Percentiles rank a stretch among this genome's conserved stretches.
These are phyloP conservation scores for Aspergillus amoenus DNA, from an alignment of 2,329 filamentous ascomycete species.

Conservation along the genomic window DNA sequence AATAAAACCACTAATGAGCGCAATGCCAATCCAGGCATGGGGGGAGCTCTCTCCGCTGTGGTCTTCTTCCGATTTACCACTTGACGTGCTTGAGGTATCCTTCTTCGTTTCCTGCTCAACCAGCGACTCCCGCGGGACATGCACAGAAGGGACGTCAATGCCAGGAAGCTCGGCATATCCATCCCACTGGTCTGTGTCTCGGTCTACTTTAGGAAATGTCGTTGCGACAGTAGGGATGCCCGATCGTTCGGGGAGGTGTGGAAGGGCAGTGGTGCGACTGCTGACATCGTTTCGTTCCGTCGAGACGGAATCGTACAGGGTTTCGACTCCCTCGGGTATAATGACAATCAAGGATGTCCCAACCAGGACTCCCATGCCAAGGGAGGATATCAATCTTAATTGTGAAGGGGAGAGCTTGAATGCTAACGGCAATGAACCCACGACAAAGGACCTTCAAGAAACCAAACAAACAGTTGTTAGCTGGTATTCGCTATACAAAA, in stretches of 20 bases:
- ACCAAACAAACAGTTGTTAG: conserved; percentile 14
- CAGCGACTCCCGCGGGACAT: conserved; percentile 24
- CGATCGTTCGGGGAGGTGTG: conserved; percentile 30
- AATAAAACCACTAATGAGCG: conserved; percentile 83
- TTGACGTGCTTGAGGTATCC: conserved; percentile 29
- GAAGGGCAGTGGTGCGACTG: conserved; percentile 24
- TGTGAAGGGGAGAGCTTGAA: conserved; percentile 85
- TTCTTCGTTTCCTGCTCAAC: conserved; percentile 24
- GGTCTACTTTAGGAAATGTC: not conserved
- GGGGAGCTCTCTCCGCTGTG: conserved; percentile 51
- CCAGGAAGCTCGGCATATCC: not conserved
- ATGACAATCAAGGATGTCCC: conserved; percentile 96
- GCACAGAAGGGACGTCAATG: conserved; percentile 14
- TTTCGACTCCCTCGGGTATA: conserved; percentile 94
- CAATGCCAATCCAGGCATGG: conserved; percentile 80
- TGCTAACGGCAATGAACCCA: conserved; percentile 84
- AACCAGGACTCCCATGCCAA: conserved; percentile 91
- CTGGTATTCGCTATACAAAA: not conserved
- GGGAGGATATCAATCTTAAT: conserved; percentile 82
- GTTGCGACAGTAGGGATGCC: conserved; percentile 19
- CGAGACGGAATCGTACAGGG: conserved; percentile 64
- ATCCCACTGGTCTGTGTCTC: not conserved
- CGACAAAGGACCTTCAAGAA: conserved; percentile 76
- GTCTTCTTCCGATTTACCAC: conserved; percentile 38
- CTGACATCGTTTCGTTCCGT: conserved; percentile 32